These are phyloP conservation scores for Bidens hawaiensis DNA, from an alignment of 140 eudicot genomes.

Conservation along the genomic window DNA sequence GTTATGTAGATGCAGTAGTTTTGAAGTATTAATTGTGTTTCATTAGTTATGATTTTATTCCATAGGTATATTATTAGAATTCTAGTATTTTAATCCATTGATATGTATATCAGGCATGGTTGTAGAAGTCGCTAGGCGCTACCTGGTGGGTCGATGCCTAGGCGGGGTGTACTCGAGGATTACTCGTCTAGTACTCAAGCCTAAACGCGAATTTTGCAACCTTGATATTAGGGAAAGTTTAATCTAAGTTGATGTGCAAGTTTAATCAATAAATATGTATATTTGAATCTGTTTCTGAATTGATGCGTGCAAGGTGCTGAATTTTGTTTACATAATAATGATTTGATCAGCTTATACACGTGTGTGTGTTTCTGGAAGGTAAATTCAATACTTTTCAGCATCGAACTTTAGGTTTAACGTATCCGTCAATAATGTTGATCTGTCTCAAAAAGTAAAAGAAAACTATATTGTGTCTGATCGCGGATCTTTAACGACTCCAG, in stretches of 20 bases:
- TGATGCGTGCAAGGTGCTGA: not conserved
- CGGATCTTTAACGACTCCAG: not conserved
- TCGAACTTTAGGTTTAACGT: not conserved
- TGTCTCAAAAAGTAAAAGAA: not conserved
- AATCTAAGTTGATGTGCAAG: not conserved
- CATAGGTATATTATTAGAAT: not conserved
- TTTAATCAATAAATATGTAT: not conserved
- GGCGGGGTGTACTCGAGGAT: no score
- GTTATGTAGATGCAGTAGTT: not conserved
- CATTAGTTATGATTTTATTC: not conserved
- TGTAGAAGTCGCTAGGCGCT: no score
- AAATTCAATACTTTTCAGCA: not conserved
- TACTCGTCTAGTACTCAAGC: no score
- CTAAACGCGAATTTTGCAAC: no score
- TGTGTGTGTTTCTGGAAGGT: not conserved
- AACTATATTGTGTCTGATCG: not conserved
- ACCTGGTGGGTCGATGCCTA: no score
- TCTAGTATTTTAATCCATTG: not conserved
- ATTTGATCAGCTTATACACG: conserved; percentile 11
- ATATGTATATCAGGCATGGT: no score
- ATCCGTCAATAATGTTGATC: not conserved
- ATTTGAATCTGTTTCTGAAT: not conserved
- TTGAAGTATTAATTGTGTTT: not conserved
- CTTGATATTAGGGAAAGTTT: not conserved
- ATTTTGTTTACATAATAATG: conserved; percentile 1